Evolutionary conservation across 2,329 filamentous ascomycete genomes (phyloP).

Genomic region (Pestalotiopsis sp.): DNA sequence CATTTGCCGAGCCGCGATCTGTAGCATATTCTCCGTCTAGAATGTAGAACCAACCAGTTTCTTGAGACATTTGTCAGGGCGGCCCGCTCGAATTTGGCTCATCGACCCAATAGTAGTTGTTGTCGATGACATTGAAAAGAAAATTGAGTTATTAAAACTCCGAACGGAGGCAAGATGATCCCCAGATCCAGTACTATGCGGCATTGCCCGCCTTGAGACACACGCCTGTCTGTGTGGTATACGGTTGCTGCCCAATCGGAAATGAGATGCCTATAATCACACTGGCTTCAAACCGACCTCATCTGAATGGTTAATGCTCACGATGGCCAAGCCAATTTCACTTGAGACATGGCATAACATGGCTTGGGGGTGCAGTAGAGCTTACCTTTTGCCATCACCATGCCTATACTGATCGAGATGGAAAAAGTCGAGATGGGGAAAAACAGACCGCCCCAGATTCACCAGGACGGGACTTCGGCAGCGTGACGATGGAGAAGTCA

Average conservation of each 20-base stretch:
- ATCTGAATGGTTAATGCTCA: neutral
- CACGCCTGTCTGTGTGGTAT: neutral
- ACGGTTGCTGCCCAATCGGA: too few species aligned
- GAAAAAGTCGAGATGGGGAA: neutral
- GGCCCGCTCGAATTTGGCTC: neutral
- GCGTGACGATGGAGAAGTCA: too few species aligned
- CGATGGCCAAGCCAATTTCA: neutral
- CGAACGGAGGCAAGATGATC: neutral
- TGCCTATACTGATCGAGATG: neutral
- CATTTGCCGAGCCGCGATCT: neutral
- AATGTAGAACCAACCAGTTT: neutral
- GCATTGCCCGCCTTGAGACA: neutral
- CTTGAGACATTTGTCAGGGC: neutral
- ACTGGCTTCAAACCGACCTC: too few species aligned
- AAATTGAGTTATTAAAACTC: neutral
- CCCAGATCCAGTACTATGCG: neutral
- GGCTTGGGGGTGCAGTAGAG: neutral
- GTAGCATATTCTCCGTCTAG: neutral
- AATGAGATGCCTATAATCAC: too few species aligned
- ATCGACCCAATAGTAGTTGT: neutral
- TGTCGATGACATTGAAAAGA: neutral
- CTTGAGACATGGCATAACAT: neutral
- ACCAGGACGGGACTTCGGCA: too few species aligned
- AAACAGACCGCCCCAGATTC: neutral
- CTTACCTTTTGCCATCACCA: neutral